A percentile compares a stretch with the other conserved stretches of the same genome.
Conservation (phyloP, 192 early-diverging fungal genomes). For the Rhizoclosmatium sp. region DNA sequence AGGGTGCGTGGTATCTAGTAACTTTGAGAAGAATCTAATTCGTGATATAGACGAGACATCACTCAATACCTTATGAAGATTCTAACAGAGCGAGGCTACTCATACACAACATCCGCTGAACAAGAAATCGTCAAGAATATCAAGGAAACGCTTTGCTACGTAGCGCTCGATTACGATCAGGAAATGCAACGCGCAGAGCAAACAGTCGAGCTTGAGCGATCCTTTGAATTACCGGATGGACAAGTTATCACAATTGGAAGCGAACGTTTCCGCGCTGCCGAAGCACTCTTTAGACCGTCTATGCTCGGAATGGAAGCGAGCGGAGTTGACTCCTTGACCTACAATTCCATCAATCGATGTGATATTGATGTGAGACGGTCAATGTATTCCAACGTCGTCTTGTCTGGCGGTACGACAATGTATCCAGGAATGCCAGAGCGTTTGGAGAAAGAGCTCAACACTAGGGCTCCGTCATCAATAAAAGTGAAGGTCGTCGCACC, state of each 20-base stretch:
- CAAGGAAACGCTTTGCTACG: conserved; percentile 72
- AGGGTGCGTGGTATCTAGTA: conserved; percentile 33
- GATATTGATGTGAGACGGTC: conserved; percentile 58
- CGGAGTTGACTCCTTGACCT: conserved; percentile 55
- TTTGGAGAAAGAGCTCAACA: conserved; percentile 65
- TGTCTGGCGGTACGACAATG: conserved; percentile 64
- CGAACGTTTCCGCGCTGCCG: conserved; percentile 67
- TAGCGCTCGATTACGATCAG: conserved; percentile 58
- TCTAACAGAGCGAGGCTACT: conserved; percentile 68
- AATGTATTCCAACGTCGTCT: conserved; percentile 58
- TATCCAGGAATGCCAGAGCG: conserved; percentile 59
- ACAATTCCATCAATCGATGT: conserved; percentile 59
- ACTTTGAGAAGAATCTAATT: conserved; percentile 41
- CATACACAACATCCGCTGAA: conserved; percentile 64
- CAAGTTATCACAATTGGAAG: conserved; percentile 67
- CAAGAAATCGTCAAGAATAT: conserved; percentile 72
- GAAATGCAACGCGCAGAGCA: conserved; percentile 56
- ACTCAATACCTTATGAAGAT: conserved; percentile 60
- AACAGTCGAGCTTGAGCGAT: conserved; percentile 55
- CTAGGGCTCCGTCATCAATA: conserved; percentile 62
- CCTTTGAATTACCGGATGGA: conserved; percentile 62
- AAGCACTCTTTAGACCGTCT: conserved; percentile 69
- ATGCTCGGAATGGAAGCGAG: conserved; percentile 57
- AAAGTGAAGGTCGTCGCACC: conserved; percentile 68
- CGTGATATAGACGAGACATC: conserved; percentile 42